Base-by-base conservation (phyloP, 108 stramenopile species). In the Discostella pseudostelligera region DNA sequence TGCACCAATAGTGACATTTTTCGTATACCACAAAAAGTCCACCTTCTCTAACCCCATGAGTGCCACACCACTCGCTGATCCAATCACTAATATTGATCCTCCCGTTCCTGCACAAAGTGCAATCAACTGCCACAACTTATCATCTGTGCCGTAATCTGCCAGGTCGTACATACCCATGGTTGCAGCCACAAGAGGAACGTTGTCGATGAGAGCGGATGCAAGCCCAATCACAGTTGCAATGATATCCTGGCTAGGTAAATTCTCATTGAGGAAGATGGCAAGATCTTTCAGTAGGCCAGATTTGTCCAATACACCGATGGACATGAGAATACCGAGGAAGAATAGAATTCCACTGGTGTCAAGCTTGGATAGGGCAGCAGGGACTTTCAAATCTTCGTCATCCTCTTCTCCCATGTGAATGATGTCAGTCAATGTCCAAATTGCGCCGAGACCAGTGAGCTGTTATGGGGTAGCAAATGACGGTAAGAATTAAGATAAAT, bases 101-200 rank as follows among this genome's bases (percentile, higher is more conserved):
- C 96, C 96, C 14, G 96, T 96, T 59, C 96, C 96, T 6, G 96
- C 96, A 70, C 96, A 96, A 17, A 94, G 84, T 11, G 96, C 96
- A 74, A 96, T 94, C 14, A 96, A 80, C 76, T 96, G 96, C 96
- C 96, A 96, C 29, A 96, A 80, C 37, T 76, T 84, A 70, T 93
- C 92, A 70, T 96, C 96, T 11, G 92, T 92, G 25, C 87, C 91
- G 58, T 81, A 92, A 19, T 93, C 89, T 22, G 83, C 49, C 11
- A 96, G 65, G 59, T 94, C 93, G 64, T 96, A 96, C 96, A 96
- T 96, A 21, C 93, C 93, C 93, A 94, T 94, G 16, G 96, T 94
- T 17, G 96, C 96, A 26, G 94, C 96, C 9, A 96, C 96, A 42
- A 96, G 69, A 20, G 96, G 96, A 35, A 96, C 96, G 59, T 96